These are phyloP conservation scores for Metarhizium brunneum DNA, from an alignment of 2,329 filamentous ascomycete species.

Conservation along the genomic window DNA sequence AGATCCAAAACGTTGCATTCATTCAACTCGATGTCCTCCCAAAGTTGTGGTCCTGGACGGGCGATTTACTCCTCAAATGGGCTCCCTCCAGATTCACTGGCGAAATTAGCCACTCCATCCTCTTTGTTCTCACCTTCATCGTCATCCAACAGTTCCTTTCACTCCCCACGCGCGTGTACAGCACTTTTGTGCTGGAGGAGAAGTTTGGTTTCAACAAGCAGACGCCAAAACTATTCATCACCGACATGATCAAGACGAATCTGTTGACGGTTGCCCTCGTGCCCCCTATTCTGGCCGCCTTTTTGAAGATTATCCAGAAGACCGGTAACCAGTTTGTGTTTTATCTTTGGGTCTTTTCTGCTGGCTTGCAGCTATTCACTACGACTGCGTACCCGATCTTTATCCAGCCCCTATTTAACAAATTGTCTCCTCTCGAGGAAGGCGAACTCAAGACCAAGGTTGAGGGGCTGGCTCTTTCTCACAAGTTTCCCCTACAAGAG, in stretches of 20 bases:
- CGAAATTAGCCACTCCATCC: slow-evolving; percentile 86
- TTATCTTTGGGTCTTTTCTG: slow-evolving; percentile 91
- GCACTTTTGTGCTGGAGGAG: slow-evolving; percentile 92
- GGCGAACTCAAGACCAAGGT: slow-evolving; percentile 83
- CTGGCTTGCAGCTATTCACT: slow-evolving; percentile 83
- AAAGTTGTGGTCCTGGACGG: slow-evolving; percentile 79
- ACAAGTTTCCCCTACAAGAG: slow-evolving; percentile 87
- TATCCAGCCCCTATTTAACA: slow-evolving; percentile 96
- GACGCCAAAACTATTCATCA: slow-evolving; percentile 78
- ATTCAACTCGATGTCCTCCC: slow-evolving; percentile 88
- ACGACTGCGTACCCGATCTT: slow-evolving; percentile 94
- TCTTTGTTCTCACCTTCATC: slow-evolving; percentile 85
- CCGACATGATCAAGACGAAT: slow-evolving; percentile 87
- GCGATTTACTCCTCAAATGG: slow-evolving; percentile 62
- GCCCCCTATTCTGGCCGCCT: slow-evolving; percentile 80
- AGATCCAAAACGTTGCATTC: slow-evolving; percentile 80
- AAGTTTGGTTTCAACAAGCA: slow-evolving; percentile 99
- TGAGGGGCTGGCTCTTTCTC: slow-evolving; percentile 69
- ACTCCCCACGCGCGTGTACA: slow-evolving; percentile 78
- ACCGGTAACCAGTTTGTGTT: slow-evolving; percentile 95
- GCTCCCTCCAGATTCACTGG: slow-evolving; percentile 73
- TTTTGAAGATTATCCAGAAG: slow-evolving; percentile 88
- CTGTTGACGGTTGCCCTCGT: slow-evolving; percentile 70
- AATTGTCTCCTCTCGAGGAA: slow-evolving; percentile 82
- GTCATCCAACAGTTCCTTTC: slow-evolving; percentile 71